A percentile compares a stretch with the other conserved stretches of the same genome.
Evolutionary conservation across 75 land plant species (phyloP).

Genomic region (Adiantum capillusveneris): DNA sequence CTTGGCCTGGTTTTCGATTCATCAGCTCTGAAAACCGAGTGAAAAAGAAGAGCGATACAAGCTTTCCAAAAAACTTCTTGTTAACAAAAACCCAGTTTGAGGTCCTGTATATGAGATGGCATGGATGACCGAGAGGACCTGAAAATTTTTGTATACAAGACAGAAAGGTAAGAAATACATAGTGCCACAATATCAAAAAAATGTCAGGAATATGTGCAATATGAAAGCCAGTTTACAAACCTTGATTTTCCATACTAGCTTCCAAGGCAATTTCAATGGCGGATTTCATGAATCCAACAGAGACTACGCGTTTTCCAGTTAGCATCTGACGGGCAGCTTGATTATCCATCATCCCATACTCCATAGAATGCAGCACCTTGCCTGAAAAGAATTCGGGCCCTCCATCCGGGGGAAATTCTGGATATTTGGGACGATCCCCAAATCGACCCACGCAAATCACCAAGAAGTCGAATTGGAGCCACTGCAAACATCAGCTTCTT

Average conservation of each 20-base stretch:
- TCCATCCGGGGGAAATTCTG: constrained; percentile 31
- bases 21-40: too few relatives aligned
- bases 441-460: constrained; percentile 68
- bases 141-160: too few relatives aligned
- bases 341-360: constrained; percentile 48
- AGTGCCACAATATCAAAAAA: too few relatives aligned
- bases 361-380: constrained; percentile 57
- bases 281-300: constrained; percentile 69
- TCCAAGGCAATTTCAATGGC: constrained; percentile 64
- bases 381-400: constrained; percentile 66
- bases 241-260: constrained; percentile 73
- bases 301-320: constrained; percentile 52
- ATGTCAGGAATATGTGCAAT: constrained; percentile 56
- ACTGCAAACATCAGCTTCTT: too few relatives aligned
- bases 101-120: too few relatives aligned
- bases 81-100: too few relatives aligned
- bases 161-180: too few relatives aligned
- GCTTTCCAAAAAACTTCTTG: too few relatives aligned
- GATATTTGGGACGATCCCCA: constrained; percentile 54
- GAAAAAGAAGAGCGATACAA: too few relatives aligned
- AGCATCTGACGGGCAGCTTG: constrained; percentile 28
- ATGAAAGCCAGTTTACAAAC: constrained; percentile 60
- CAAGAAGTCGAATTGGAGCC: too few relatives aligned
- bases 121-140: too few relatives aligned
- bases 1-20: too few relatives aligned